Evolutionary conservation across 352 stramenopile species (phyloP).

Genomic region (Globisporangium parvum): DNA sequence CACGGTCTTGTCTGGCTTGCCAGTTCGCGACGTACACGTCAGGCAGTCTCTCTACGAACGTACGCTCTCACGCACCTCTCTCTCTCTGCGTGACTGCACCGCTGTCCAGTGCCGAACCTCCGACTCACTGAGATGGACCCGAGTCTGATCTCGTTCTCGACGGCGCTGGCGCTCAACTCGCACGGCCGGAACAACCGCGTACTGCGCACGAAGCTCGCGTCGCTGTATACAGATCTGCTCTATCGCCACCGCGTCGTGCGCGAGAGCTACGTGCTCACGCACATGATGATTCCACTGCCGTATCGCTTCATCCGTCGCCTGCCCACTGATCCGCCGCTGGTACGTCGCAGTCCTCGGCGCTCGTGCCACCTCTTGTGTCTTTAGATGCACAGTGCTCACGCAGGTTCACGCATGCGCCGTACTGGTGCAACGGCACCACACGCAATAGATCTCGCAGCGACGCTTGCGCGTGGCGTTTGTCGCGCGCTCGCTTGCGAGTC

Average conservation of each 20-base stretch:
- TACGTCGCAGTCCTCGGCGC: background rate
- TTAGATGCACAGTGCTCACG: background rate
- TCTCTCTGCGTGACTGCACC: background rate
- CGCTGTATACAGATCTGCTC: constrained; percentile 49
- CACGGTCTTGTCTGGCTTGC: constrained; percentile 21
- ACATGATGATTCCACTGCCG: constrained; percentile 36
- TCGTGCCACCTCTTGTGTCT: background rate
- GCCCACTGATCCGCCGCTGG: constrained; percentile 4
- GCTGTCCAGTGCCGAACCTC: constrained; percentile 22
- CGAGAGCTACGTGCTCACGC: constrained; percentile 38
- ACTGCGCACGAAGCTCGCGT: constrained; percentile 42
- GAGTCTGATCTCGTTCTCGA: constrained; percentile 50
- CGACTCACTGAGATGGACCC: constrained; percentile 40
- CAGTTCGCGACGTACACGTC: background rate
- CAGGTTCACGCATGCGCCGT: background rate
- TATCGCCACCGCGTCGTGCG: constrained; percentile 27
- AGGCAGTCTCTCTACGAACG: background rate
- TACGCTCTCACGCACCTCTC: no score
- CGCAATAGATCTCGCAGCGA: constrained; percentile 17
- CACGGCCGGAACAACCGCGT: constrained; percentile 69
- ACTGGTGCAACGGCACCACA: background rate
- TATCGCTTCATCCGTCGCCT: constrained; percentile 14
- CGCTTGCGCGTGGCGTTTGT: constrained; percentile 65
- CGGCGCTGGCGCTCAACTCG: constrained; percentile 41
- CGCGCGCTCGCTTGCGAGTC: constrained; percentile 51